phyloP scores from a whole-genome alignment of 768 basidiomycete genomes.

The Suillus fuscotomentosus region DNA sequence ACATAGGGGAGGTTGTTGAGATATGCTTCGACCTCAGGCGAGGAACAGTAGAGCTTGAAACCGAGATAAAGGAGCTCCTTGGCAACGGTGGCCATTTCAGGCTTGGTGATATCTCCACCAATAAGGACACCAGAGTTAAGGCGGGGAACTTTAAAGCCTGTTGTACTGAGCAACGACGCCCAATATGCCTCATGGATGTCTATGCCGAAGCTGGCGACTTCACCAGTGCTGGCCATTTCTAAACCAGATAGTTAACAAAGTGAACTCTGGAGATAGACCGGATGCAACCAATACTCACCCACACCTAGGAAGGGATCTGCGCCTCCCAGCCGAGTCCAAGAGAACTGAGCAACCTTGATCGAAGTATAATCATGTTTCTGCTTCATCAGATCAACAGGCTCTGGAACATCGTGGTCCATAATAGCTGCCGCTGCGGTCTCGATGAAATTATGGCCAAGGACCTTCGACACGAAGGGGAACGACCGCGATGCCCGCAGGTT shows the following conservation, averaged over 20 bases:
- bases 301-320: constrained; percentile 97
- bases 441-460: constrained; percentile 96
- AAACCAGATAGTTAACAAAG: constrained; percentile 3
- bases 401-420: constrained; percentile 81
- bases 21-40: constrained; percentile 73
- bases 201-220: constrained; percentile 93
- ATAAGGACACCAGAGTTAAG: constrained; percentile 86
- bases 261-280: neutral
- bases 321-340: constrained; percentile 94
- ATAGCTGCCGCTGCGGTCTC: constrained; percentile 91
- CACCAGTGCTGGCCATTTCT: constrained; percentile 99
- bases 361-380: constrained; percentile 87
- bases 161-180: constrained; percentile 92
- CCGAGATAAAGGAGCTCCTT: constrained; percentile 80
- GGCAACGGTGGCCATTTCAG: constrained; percentile 84
- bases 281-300: constrained; percentile 48
- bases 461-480: constrained; percentile 99
- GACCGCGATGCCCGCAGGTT: constrained; percentile 97
- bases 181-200: constrained; percentile 96
- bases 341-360: constrained; percentile 98
- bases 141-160: constrained; percentile 90
- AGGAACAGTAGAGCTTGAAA: constrained; percentile 94
- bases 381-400: constrained; percentile 89
- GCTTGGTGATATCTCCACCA: constrained; percentile 85
- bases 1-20: constrained; percentile 80